A percentile compares a stretch with the other conserved stretches of the same genome.
Conservation (phyloP, 1,139 yeast species). For the Suhomyces taliae region DNA sequence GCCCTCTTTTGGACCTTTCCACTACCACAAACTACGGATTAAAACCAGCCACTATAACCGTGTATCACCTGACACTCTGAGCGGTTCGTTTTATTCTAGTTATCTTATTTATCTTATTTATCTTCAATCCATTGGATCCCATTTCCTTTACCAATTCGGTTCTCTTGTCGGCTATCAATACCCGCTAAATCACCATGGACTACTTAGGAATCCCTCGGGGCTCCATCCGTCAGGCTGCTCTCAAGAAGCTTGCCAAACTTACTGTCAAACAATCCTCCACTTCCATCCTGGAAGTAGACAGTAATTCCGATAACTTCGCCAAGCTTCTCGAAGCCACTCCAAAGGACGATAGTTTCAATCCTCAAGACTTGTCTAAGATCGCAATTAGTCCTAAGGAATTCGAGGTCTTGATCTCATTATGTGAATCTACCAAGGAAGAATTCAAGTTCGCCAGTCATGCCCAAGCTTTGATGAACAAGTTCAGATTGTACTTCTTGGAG, state of each 20-base stretch:
- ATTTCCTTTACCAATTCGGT: background rate
- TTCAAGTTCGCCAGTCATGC: slow-evolving; percentile 49
- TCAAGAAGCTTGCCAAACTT: slow-evolving; percentile 40
- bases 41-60: too few species aligned
- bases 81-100: too few species aligned
- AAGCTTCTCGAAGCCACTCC: slow-evolving; percentile 26
- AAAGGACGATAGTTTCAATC: slow-evolving; percentile 11
- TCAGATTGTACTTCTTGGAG: slow-evolving; percentile 60
- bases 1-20: too few species aligned
- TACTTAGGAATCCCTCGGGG: slow-evolving; percentile 40
- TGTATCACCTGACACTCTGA: too few species aligned
- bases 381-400: slow-evolving; percentile 59
- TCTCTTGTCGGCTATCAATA: background rate
- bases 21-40: too few species aligned
- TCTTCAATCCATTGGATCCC: too few species aligned
- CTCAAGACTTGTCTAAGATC: slow-evolving; percentile 23
- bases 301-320: slow-evolving; percentile 24
- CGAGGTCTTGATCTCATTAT: slow-evolving; percentile 69
- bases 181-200: slow-evolving; percentile 28
- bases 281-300: slow-evolving; percentile 6
- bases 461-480: slow-evolving; percentile 47
- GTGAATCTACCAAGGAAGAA: slow-evolving; percentile 50
- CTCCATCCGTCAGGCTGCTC: slow-evolving; percentile 60
- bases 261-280: slow-evolving; percentile 25
- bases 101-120: too few species aligned